These are phyloP conservation scores for Cylindrotheca fusiformis DNA, from an alignment of 108 stramenopile species.

Conservation along the genomic window DNA sequence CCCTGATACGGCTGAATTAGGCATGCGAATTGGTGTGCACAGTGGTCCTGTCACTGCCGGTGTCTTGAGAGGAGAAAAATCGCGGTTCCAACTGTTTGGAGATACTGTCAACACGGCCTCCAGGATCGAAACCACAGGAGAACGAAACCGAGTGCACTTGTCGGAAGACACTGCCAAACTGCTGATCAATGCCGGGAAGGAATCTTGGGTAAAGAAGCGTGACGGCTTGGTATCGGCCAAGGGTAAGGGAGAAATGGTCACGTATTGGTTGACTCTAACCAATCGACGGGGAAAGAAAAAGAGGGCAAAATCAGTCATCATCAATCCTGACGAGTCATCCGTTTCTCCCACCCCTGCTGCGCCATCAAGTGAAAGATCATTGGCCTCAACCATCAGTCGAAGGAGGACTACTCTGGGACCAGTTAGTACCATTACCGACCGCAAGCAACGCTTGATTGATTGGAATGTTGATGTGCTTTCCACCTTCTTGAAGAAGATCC, in stretches of 20 bases:
- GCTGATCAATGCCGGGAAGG: constrained; percentile 32
- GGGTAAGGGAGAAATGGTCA: constrained; percentile 45
- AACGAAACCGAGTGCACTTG: constrained; percentile 42
- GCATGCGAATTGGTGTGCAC: constrained; percentile 8
- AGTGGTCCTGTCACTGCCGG: constrained; percentile 9
- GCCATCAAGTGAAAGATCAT: not conserved
- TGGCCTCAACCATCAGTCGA: not conserved
- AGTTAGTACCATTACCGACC: constrained; percentile 1
- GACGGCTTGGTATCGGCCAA: constrained; percentile 42
- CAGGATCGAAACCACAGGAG: constrained; percentile 55
- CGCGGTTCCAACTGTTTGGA: constrained; percentile 5
- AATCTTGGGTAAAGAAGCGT: constrained; percentile 38
- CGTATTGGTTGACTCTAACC: constrained; percentile 3
- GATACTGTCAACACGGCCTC: constrained; percentile 42
- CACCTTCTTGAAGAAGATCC: constrained; percentile 14
- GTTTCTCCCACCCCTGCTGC: not conserved
- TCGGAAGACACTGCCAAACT: constrained; percentile 50
- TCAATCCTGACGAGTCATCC: not conserved
- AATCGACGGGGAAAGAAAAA: not conserved
- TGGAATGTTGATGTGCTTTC: constrained; percentile 27
- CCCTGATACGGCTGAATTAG: constrained; percentile 7
- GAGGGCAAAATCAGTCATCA: not conserved
- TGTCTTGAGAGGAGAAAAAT: constrained; percentile 7
- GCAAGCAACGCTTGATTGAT: constrained; percentile 24
- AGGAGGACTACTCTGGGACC: not conserved